Evolutionary conservation across 2,329 filamentous ascomycete species (phyloP), one percentile per base, ranked within the genome.

Genomic region (Xenosphaeropsis pyriputrescens): DNA sequence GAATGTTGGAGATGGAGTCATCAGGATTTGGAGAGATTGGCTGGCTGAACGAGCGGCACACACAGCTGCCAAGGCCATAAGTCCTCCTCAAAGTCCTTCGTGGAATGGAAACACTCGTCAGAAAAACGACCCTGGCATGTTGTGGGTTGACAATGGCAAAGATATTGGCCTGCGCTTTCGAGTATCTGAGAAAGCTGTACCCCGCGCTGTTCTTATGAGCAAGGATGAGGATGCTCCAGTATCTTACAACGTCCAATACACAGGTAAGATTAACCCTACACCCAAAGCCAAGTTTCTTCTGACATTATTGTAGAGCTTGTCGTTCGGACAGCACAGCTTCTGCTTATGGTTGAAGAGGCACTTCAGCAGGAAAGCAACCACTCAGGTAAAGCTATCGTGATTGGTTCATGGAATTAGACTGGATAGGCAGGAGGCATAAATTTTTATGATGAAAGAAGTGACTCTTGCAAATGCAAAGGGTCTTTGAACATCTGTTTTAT

Each of bases 1-100:
- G 37, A 75, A 73, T 32, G 62, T 89, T 30, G 70, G 73, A 38
- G 76, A 86, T 39, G 66, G 77, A 1, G 69, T 85, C 5, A 61
- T 85, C 30, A 68, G 83, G 18, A 64, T 91, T 1, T 88, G 75
- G 67, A 69, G 81, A 37, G 62, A 77, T 13, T 91, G 84, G 83
- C 60, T 91, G 29, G 63, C 64, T 5, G 45, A 50, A n/a, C 39
- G 38, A 39, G 45, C 9, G 29, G 43, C 29, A 31, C 26, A 29
- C 13, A 18, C 33, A n/a, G 39, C 22, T 34, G 40, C 35, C 37
- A 18, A 22, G 19, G 36, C n/a, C 22, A 9, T 26, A 26, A 26
- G 7, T 6, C 22, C 22, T 26, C 22, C 22, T 26, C 22, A 26
- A 26, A 26, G 22, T 26, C 22, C 22, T 3, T 26, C 22, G 4